A percentile compares a stretch with the other conserved stretches of the same genome.
phyloP scores from a whole-genome alignment of 2,329 filamentous ascomycete genomes.

The Sarocladium strictum region DNA sequence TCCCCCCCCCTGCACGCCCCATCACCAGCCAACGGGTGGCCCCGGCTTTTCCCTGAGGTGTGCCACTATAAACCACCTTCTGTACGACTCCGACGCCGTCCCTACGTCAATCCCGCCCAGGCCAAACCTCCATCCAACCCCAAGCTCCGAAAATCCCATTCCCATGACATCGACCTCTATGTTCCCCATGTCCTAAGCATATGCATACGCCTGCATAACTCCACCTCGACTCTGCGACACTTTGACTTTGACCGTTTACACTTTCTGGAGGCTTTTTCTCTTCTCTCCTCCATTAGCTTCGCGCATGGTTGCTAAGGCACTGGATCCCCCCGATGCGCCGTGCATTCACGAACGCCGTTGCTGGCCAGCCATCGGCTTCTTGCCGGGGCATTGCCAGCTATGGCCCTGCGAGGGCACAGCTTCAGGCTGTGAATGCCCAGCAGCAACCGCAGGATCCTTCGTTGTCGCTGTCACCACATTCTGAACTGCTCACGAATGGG shows the following conservation, averaged over 20 bases:
- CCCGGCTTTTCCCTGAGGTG: background rate
- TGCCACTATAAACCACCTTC: too few relatives aligned
- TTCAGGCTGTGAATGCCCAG: conserved; percentile 16
- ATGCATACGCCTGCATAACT: background rate
- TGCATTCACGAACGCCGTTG: conserved; percentile 4
- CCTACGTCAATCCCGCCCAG: background rate
- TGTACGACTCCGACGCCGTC: background rate
- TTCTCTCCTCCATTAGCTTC: background rate
- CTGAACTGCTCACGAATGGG: background rate
- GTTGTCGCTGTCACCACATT: background rate
- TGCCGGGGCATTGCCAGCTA: conserved; percentile 20
- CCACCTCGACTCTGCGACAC: background rate
- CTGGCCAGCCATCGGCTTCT: background rate
- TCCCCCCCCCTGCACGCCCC: background rate
- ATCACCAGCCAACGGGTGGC: background rate
- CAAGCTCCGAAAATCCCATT: background rate
- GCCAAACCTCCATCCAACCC: background rate
- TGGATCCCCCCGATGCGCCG: background rate
- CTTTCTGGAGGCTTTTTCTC: background rate
- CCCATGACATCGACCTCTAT: background rate
- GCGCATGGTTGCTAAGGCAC: background rate
- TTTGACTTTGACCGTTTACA: too few relatives aligned
- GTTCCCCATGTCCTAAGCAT: background rate
- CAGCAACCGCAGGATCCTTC: conserved; percentile 4
- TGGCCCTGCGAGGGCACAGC: conserved; percentile 24